phyloP scores from a whole-genome alignment of 2,329 filamentous ascomycete genomes.

The Ophiostoma tasmaniense region DNA sequence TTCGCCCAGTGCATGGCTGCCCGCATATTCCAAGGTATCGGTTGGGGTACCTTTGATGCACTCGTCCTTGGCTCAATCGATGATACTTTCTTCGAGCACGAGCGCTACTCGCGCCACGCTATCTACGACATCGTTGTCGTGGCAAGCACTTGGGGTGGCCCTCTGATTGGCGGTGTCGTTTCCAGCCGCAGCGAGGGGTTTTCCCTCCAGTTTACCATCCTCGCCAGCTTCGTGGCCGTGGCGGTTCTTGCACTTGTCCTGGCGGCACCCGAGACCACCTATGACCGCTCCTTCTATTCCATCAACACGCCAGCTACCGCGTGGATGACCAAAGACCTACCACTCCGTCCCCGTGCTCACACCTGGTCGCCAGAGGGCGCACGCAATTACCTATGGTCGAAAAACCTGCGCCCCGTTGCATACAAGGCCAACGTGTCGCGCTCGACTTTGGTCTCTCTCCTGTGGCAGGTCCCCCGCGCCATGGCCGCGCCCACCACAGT shows the following conservation, averaged over 20 bases:
- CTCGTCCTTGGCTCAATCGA: slow-evolving; percentile 45
- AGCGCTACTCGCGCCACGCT: slow-evolving; percentile 38
- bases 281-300: slow-evolving; percentile 33
- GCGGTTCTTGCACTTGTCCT: slow-evolving; percentile 35
- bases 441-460: neutral
- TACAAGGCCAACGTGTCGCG: slow-evolving; percentile 26
- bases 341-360: slow-evolving; percentile 21
- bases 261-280: slow-evolving; percentile 45
- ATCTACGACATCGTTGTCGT: slow-evolving; percentile 38
- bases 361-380: slow-evolving; percentile 20
- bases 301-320: slow-evolving; percentile 23
- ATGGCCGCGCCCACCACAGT: slow-evolving; percentile 41
- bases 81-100: slow-evolving; percentile 51
- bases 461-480: slow-evolving; percentile 37
- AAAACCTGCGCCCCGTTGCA: neutral
- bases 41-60: slow-evolving; percentile 51
- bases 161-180: slow-evolving; percentile 40
- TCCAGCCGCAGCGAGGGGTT: slow-evolving; percentile 25
- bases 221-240: slow-evolving; percentile 40
- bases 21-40: slow-evolving; percentile 46
- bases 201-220: slow-evolving; percentile 42
- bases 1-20: slow-evolving; percentile 40
- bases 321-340: slow-evolving; percentile 25
- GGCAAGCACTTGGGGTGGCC: slow-evolving; percentile 44
- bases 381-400: neutral